Conservation (phyloP, 495 filamentous ascomycete genomes). For the Pyrenopolyporus hunteri region DNA sequence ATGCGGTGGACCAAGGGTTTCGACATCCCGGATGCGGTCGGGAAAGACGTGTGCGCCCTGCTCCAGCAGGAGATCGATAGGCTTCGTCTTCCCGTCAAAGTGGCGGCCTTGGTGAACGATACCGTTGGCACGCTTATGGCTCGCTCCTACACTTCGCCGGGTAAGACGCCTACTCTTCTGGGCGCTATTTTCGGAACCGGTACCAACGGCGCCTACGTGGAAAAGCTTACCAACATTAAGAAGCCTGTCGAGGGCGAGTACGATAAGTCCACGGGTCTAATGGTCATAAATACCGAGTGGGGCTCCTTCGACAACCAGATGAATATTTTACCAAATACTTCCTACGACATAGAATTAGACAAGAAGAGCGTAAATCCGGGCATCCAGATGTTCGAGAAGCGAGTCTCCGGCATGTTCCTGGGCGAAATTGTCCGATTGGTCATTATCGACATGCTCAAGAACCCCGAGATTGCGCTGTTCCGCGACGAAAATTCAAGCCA, state of each 20-base stretch:
- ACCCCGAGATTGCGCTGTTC: constrained; percentile 69
- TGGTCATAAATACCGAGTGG: constrained; percentile 99
- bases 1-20: constrained; percentile 99
- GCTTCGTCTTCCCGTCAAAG: constrained; percentile 84
- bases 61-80: constrained; percentile 91
- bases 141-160: constrained; percentile 89
- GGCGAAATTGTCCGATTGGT: constrained; percentile 89
- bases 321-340: constrained; percentile 81
- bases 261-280: constrained; percentile 83
- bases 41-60: constrained; percentile 90
- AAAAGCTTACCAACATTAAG: constrained; percentile 71
- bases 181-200: constrained; percentile 95
- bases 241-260: constrained; percentile 71
- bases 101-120: constrained; percentile 95
- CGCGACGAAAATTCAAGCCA: constrained; percentile 65
- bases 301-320: constrained; percentile 96
- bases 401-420: constrained; percentile 96
- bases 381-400: constrained; percentile 98
- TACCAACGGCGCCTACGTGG: constrained; percentile 93
- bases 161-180: constrained; percentile 82
- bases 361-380: constrained; percentile 86
- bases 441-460: constrained; percentile 68
- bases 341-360: constrained; percentile 82
- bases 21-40: constrained; percentile 89
- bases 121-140: constrained; percentile 98